Evolutionary conservation across 768 basidiomycete genomes (phyloP), one percentile per base, ranked within the genome.

Genomic region (Mycena chlorophos): DNA sequence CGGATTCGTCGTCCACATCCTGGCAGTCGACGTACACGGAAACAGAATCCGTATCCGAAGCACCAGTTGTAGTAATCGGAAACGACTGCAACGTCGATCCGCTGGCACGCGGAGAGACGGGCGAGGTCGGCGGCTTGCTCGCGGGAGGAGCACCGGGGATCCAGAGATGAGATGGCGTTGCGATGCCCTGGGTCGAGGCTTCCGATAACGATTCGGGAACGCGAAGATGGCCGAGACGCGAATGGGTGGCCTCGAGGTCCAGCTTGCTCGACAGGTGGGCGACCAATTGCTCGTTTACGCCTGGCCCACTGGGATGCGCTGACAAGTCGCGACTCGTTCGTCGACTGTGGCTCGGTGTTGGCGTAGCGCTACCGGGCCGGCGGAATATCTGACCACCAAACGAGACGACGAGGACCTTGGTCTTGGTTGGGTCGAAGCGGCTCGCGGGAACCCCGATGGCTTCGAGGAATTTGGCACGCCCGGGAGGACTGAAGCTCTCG

Each of bases 331-430:
- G 55, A 34, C 62, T 66, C 12, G 30, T 26, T 26, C 58, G 55
- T 37, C 60, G 60, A 49, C 62, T 67, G 1, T 55, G 58, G 1
- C 66, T 64, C 17, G 63, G 63, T 27, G 68, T 66, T 31, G 69
- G 72, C 2, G 64, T 66, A 12, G 68, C 67, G 62, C 80, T 81
- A 4, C 70, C 69, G 0, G 69, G 85, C 49, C 75, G 77, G 52
- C 79, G 80, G 68, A 91, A 86, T 6, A 85, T 73, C 63, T 92
- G 89, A 0, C 89, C 89, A 16, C 89, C 89, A 64, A 92, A 92
- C 1, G 89, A 91, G 5, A 92, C 87, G 25, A 91, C 72, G 25
- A 91, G 76, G 38, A 92, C 80, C 63, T 82, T 87, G 2, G 81
- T 84, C 20, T 60, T 69, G 4, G 60, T 55, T 0, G 75, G 69